Conservation (phyloP, 176 grass and related monocot genomes). For the Lolium multiflorum region DNA sequence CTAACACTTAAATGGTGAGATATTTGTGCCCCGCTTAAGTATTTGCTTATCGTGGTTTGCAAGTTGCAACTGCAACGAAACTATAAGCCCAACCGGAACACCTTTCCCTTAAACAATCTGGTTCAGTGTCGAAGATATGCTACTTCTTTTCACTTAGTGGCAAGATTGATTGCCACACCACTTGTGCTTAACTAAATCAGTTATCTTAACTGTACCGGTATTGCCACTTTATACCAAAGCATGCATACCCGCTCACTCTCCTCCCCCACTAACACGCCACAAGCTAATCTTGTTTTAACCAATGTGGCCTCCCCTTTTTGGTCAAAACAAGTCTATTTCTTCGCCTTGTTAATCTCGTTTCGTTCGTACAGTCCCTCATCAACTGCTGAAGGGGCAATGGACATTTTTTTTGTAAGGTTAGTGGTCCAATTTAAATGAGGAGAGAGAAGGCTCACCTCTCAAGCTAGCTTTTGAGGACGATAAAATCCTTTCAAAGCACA, state of each 20-base stretch:
- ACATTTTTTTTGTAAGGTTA: not conserved
- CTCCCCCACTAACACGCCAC: slow-evolving; percentile 34
- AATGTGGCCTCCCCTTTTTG: slow-evolving; percentile 32
- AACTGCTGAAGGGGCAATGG: not conserved
- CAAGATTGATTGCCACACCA: slow-evolving; percentile 59
- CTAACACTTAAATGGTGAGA: not conserved
- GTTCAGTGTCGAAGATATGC: slow-evolving; percentile 52
- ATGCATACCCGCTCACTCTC: slow-evolving; percentile 27
- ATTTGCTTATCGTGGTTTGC: slow-evolving; percentile 25
- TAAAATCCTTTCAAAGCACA: not conserved
- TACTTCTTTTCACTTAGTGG: slow-evolving; percentile 58
- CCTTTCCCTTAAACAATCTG: slow-evolving; percentile 49
- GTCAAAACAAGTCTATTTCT: slow-evolving; percentile 46
- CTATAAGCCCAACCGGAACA: slow-evolving; percentile 30
- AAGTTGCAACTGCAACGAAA: slow-evolving; percentile 29
- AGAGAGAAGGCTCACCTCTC: not conserved
- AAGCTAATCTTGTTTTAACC: slow-evolving; percentile 37
- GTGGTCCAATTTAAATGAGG: not conserved
- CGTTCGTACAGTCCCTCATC: slow-evolving; percentile 10
- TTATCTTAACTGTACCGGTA: slow-evolving; percentile 42
- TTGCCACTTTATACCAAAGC: slow-evolving; percentile 55
- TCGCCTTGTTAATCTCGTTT: not conserved
- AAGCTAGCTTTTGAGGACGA: not conserved
- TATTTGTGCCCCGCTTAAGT: slow-evolving; percentile 30
- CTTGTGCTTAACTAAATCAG: slow-evolving; percentile 50